Conservation (phyloP, 371 early-diverging fungal genomes). For the Apophysomyces trapeziformis region DNA sequence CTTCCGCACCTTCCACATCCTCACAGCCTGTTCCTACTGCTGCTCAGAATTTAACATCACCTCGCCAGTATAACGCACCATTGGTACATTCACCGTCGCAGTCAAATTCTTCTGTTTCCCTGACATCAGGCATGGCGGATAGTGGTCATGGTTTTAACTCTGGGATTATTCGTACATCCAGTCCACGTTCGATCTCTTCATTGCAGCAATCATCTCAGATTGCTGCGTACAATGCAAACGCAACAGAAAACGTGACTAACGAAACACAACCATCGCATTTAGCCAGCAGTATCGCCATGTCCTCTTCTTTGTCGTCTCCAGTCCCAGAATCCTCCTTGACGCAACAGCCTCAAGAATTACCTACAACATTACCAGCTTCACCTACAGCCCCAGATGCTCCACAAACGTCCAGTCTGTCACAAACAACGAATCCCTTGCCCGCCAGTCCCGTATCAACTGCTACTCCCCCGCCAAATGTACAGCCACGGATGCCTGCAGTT, state of each 20-base stretch:
- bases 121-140: background rate
- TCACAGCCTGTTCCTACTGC: background rate
- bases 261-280: background rate
- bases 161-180: background rate
- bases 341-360: background rate
- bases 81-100: background rate
- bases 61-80: background rate
- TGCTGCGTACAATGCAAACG: background rate
- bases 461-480: background rate
- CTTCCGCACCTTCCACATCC: background rate
- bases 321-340: background rate
- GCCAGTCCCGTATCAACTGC: conserved; percentile 1
- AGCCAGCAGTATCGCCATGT: background rate
- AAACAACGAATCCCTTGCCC: background rate
- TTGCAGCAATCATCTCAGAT: background rate
- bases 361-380: background rate
- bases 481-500: background rate
- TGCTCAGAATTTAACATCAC: background rate
- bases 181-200: background rate
- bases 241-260: background rate
- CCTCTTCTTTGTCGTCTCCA: background rate
- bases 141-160: background rate
- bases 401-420: background rate
- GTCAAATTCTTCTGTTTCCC: background rate
- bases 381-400: background rate